A percentile compares a stretch with the other conserved stretches of the same genome.
phyloP scores from a whole-genome alignment of 2,329 filamentous ascomycete genomes.

The Periconia sp. region DNA sequence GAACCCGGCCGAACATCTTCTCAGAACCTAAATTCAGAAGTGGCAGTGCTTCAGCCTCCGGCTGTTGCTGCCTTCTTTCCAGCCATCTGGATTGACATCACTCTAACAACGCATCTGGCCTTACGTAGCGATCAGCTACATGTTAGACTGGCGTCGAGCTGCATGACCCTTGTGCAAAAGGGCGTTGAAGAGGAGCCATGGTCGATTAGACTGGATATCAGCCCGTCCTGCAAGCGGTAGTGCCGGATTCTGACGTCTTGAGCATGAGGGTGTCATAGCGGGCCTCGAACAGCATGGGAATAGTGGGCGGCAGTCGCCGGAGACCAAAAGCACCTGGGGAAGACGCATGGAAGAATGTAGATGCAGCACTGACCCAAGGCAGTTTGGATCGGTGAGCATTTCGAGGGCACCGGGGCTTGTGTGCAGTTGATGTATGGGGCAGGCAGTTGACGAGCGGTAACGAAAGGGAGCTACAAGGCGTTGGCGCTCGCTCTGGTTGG shows the following conservation, averaged over 20 bases:
- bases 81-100: slow-evolving; percentile 15
- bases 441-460: background rate
- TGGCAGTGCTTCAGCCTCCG: slow-evolving; percentile 39
- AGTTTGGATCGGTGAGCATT: slow-evolving; percentile 20
- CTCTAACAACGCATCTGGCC: background rate
- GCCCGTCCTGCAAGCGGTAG: slow-evolving; percentile 13
- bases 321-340: background rate
- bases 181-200: slow-evolving; percentile 1
- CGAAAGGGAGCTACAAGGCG: background rate
- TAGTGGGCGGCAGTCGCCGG: slow-evolving; percentile 18
- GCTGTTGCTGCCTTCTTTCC: slow-evolving; percentile 18
- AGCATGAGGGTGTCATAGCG: slow-evolving; percentile 7
- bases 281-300: slow-evolving; percentile 1
- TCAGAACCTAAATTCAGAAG: slow-evolving; percentile 20
- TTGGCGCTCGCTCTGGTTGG: background rate
- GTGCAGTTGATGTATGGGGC: slow-evolving; percentile 1
- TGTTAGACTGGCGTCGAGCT: slow-evolving; percentile 3
- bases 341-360: slow-evolving; percentile 3
- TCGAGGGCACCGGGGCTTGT: background rate
- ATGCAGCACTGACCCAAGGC: slow-evolving; percentile 9
- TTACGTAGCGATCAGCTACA: background rate
- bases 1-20: slow-evolving; percentile 11
- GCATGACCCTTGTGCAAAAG: slow-evolving; percentile 13
- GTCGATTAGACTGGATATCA: slow-evolving; percentile 8
- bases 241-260: slow-evolving; percentile 13